Conservation (phyloP, 2,329 filamentous ascomycete genomes). For the Aspergillus ruber region DNA sequence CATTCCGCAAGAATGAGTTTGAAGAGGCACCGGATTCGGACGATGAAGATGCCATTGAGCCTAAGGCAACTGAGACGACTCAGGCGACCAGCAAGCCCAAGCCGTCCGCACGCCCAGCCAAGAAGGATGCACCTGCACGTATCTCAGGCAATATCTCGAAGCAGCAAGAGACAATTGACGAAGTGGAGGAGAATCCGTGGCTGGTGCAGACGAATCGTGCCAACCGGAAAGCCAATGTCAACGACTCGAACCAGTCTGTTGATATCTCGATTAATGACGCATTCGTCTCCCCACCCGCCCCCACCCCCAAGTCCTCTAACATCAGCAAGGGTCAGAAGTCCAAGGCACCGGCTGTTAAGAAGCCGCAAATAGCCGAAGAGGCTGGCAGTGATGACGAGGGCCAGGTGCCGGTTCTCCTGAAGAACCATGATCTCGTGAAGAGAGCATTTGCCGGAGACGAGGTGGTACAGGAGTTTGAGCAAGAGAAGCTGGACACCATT, state of each 20-base stretch:
- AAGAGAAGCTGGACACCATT: slow-evolving; percentile 67
- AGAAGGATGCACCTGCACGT: slow-evolving; percentile 9
- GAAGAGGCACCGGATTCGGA: slow-evolving; percentile 54
- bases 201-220: slow-evolving; percentile 28
- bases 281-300: neutral
- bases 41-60: slow-evolving; percentile 41
- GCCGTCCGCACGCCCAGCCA: slow-evolving; percentile 9
- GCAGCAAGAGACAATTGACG: slow-evolving; percentile 17
- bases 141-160: slow-evolving; percentile 8
- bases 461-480: slow-evolving; percentile 70
- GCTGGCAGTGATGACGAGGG: slow-evolving; percentile 35
- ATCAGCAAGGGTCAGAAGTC: slow-evolving; percentile 16
- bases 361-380: slow-evolving; percentile 38
- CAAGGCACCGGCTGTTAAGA: slow-evolving; percentile 14
- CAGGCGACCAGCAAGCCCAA: slow-evolving; percentile 22
- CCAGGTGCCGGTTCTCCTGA: slow-evolving; percentile 36
- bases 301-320: slow-evolving; percentile 7
- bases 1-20: slow-evolving; percentile 48
- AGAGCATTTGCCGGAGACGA: slow-evolving; percentile 84
- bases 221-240: slow-evolving; percentile 22
- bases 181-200: slow-evolving; percentile 35
- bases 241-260: slow-evolving; percentile 24
- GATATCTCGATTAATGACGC: slow-evolving; percentile 26
- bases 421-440: slow-evolving; percentile 63
- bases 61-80: slow-evolving; percentile 12